A percentile compares a stretch with the other conserved stretches of the same genome.
phyloP scores from a whole-genome alignment of 352 stramenopile species.

The Globisporangium mamillatum region DNA sequence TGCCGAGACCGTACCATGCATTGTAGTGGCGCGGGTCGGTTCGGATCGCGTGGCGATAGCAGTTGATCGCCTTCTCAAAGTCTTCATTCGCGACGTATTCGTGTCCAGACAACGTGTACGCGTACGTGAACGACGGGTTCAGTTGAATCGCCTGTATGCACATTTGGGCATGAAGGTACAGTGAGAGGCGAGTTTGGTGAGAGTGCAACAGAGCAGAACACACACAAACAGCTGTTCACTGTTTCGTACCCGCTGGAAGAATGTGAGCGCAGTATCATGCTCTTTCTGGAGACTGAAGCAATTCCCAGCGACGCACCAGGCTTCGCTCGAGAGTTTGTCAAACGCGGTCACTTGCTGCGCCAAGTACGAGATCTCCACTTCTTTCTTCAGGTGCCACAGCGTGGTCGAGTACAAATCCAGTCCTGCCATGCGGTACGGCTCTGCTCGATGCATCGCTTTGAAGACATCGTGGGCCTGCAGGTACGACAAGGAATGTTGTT shows the following conservation, averaged over 20 bases:
- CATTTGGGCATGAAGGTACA: background rate
- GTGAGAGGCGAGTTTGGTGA: background rate
- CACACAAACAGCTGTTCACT: background rate
- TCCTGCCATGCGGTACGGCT: slow-evolving; percentile 93
- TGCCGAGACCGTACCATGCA: slow-evolving; percentile 91
- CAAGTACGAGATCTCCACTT: slow-evolving; percentile 96
- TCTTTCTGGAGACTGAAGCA: slow-evolving; percentile 98
- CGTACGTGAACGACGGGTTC: slow-evolving; percentile 94
- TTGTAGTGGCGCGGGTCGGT: slow-evolving; percentile 93
- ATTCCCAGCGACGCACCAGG: slow-evolving; percentile 97
- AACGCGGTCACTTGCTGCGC: slow-evolving; percentile 93
- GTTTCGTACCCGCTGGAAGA: slow-evolving; percentile 89
- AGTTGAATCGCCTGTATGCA: slow-evolving; percentile 87
- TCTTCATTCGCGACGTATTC: slow-evolving; percentile 98
- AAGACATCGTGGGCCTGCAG: slow-evolving; percentile 85
- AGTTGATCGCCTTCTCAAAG: slow-evolving; percentile 96
- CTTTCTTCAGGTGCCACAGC: slow-evolving; percentile 97
- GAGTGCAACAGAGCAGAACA: background rate
- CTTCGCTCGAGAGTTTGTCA: slow-evolving; percentile 91
- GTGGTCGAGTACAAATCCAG: slow-evolving; percentile 95
- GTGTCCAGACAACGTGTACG: slow-evolving; percentile 97
- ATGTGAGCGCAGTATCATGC: slow-evolving; percentile 94
- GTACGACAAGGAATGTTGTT: background rate
- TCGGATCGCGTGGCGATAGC: slow-evolving; percentile 93
- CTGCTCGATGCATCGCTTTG: slow-evolving; percentile 83